Evolutionary conservation across 2,329 filamentous ascomycete species (phyloP).

Genomic region (Alternaria sp.): DNA sequence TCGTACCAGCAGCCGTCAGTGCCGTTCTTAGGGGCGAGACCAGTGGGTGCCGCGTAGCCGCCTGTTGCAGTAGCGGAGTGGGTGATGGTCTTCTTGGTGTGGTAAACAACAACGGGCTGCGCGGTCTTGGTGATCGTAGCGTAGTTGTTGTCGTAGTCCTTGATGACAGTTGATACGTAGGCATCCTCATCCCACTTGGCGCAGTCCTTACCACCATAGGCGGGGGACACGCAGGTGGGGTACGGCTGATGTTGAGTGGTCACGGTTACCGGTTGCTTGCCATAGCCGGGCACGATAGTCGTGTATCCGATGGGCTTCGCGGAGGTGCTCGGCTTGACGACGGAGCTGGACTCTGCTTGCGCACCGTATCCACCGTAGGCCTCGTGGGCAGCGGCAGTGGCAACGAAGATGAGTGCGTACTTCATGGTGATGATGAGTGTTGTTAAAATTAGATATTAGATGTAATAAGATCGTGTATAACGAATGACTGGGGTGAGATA

Average conservation of each 20-base stretch:
- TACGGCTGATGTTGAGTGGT: slow-evolving; percentile 42
- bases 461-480: slow-evolving; percentile 19
- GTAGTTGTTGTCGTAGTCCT: slow-evolving; percentile 33
- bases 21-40: slow-evolving; percentile 18
- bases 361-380: slow-evolving; percentile 23
- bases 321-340: slow-evolving; percentile 17
- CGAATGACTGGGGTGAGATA: slow-evolving; percentile 37
- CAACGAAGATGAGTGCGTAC: slow-evolving; percentile 35
- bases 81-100: slow-evolving; percentile 36
- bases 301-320: slow-evolving; percentile 31
- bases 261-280: slow-evolving; percentile 36
- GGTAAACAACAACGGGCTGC: slow-evolving; percentile 36
- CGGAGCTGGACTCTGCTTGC: slow-evolving; percentile 14
- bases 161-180: slow-evolving; percentile 37
- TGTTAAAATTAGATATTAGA: slow-evolving; percentile 17
- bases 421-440: slow-evolving; percentile 24
- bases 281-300: slow-evolving; percentile 36
- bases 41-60: slow-evolving; percentile 17
- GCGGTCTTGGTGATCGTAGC: slow-evolving; percentile 36
- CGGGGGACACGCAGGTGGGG: slow-evolving; percentile 35
- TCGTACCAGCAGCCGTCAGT: slow-evolving; percentile 35
- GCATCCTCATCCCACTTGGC: slow-evolving; percentile 30
- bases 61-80: slow-evolving; percentile 25
- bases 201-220: slow-evolving; percentile 22
- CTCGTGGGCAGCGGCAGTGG: slow-evolving; percentile 31